phyloP scores from a whole-genome alignment of 495 filamentous ascomycete species.

The Daldinia grandis region DNA sequence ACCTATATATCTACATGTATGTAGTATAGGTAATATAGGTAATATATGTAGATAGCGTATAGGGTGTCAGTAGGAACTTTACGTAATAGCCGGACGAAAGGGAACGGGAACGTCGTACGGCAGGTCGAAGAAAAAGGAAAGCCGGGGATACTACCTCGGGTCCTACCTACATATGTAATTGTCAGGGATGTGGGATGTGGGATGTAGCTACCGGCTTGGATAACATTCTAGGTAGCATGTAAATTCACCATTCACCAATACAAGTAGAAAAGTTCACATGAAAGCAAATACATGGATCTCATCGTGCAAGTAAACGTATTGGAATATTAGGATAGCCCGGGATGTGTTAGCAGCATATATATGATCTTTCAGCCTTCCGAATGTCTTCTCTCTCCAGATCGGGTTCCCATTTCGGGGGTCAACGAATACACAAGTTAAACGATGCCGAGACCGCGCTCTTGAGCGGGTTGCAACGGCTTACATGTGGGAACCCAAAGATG shows the following conservation, averaged over 20 bases:
- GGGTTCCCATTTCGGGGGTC: slow-evolving; percentile 26
- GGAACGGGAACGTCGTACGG: neutral
- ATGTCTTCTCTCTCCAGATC: slow-evolving; percentile 16
- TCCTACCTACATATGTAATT: neutral
- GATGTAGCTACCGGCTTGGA: neutral
- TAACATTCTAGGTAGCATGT: neutral
- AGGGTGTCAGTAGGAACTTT: neutral
- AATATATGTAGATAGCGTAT: neutral
- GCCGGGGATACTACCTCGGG: neutral
- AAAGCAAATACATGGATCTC: neutral
- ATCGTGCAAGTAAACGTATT: slow-evolving; percentile 10
- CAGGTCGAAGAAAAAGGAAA: neutral
- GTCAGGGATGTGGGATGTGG: no score
- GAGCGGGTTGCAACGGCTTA: slow-evolving; percentile 31
- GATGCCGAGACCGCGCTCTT: slow-evolving; percentile 27
- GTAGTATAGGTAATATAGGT: neutral
- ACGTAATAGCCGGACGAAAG: neutral
- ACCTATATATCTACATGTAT: neutral
- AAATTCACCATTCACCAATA: neutral
- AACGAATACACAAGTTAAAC: slow-evolving; percentile 41
- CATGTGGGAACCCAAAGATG: slow-evolving; percentile 41
- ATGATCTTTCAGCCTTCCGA: slow-evolving; percentile 13
- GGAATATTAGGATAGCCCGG: slow-evolving; percentile 33
- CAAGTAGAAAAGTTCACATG: neutral
- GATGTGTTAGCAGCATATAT: slow-evolving; percentile 31